These are phyloP conservation scores for Pseudonitzschia delicatissima DNA, from an alignment of 108 stramenopile genomes.

Conservation along the genomic window DNA sequence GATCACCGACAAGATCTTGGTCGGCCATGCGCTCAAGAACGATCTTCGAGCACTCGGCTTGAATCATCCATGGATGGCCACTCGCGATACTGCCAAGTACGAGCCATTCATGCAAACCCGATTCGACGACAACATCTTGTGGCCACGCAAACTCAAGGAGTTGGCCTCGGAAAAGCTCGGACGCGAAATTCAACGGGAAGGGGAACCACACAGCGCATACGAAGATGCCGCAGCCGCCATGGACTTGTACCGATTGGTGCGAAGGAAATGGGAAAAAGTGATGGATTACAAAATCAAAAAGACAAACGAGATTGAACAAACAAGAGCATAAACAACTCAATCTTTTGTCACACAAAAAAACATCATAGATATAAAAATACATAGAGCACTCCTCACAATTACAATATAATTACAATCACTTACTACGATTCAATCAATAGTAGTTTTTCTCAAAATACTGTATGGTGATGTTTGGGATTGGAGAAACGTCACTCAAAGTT, in stretches of 20 bases:
- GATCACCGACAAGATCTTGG: slow-evolving; percentile 68
- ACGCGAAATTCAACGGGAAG: slow-evolving; percentile 50
- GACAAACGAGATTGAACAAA: slow-evolving; percentile 40
- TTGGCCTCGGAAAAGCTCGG: slow-evolving; percentile 67
- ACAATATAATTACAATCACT: too few species aligned
- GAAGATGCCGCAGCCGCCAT: slow-evolving; percentile 80
- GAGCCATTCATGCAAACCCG: slow-evolving; percentile 73
- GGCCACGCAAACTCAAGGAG: slow-evolving; percentile 68
- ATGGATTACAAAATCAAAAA: slow-evolving; percentile 71
- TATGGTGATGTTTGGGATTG: too few species aligned
- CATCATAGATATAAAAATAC: too few species aligned
- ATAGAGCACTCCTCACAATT: too few species aligned
- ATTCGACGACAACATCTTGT: slow-evolving; percentile 44
- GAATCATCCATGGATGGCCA: slow-evolving; percentile 73
- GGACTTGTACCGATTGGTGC: slow-evolving; percentile 63
- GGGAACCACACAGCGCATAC: slow-evolving; percentile 53
- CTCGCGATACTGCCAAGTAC: slow-evolving; percentile 90
- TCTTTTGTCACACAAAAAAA: not conserved
- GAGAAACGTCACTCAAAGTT: too few species aligned
- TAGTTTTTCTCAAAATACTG: too few species aligned
- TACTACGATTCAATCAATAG: too few species aligned
- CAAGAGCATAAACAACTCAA: not conserved
- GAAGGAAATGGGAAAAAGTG: slow-evolving; percentile 71
- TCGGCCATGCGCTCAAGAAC: slow-evolving; percentile 93
- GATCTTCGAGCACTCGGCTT: slow-evolving; percentile 83